Evolutionary conservation across 2,329 filamentous ascomycete genomes (phyloP), one percentile per base, ranked within the genome.

Genomic region (Microdochium trichocladiopsis): DNA sequence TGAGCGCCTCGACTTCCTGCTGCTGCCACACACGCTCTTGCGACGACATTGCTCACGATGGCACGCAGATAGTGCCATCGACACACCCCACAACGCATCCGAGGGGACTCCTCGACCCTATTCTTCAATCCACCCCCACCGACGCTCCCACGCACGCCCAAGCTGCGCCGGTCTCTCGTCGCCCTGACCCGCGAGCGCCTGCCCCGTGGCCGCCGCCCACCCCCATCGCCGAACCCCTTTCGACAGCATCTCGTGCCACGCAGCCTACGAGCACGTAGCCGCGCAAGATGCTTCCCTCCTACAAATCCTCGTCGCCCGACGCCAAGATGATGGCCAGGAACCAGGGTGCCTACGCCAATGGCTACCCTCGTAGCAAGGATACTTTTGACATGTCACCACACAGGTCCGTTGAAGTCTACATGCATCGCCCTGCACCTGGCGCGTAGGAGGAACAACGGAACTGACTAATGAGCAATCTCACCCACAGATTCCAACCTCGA

Each of bases 341-440:
- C 78, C 80, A 87, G 67, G 47, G 23, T 5, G 86, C 86, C 69
- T 93, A 88, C 71, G 83, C 86, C 57, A 95, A 94, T 75, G 92
- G 90, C 66, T 92, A 92, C 69, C 87, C 88, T 57, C 80, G 85
- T 58, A 81, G 79, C 55, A 86, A 86, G 65, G 41, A 45, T 23
- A 88, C 87, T 47, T 93, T 95, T 67, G 90, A 90, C 59, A 92
- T 95, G 64, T 90, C 89, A 61, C 89, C 90, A 60, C 90, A 96
- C 70, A 88, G 90, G 88, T 95, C 82, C 64, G 79, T 65, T 36
- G 12, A 16, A 8, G 6, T n/a, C 14, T 16, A 16, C 33, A n/a
- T 37, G 33, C 33, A 16, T 16, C 12, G 18, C 58, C 36, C 47
- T 52, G 22, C 51, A 49, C 49, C n/a, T n/a, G n/a, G n/a, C n/a